phyloP scores from a whole-genome alignment of 805 yeast genomes.

The Wickerhamomyces bovis region DNA sequence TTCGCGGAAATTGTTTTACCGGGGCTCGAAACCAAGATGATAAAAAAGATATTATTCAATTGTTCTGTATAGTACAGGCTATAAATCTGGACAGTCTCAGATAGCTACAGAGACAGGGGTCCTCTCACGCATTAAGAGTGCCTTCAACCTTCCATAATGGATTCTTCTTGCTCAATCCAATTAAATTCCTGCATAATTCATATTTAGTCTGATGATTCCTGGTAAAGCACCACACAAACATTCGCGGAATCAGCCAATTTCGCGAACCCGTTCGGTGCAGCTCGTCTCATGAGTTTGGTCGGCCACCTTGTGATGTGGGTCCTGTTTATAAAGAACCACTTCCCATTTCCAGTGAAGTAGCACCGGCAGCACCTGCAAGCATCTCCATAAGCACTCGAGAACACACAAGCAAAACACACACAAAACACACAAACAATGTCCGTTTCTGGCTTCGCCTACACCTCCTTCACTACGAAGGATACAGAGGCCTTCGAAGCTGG shows the following conservation, averaged over 20 bases:
- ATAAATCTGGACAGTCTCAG: background rate
- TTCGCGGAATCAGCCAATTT: background rate
- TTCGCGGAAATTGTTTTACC: background rate
- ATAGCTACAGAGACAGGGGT: no score
- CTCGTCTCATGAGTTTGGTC: background rate
- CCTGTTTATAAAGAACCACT: background rate
- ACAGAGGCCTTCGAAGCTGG: slow-evolving; percentile 39
- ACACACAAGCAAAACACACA: background rate
- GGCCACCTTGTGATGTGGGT: background rate
- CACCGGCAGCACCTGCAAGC: background rate
- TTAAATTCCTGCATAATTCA: background rate
- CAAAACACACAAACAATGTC: slow-evolving; percentile 16
- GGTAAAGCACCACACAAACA: background rate
- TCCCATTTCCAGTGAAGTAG: background rate
- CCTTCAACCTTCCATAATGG: no score
- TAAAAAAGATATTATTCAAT: no score
- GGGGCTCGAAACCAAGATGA: background rate
- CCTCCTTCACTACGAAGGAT: slow-evolving; percentile 55
- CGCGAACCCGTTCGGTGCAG: background rate
- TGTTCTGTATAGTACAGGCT: background rate
- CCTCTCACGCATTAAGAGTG: no score
- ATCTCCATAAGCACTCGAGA: no score
- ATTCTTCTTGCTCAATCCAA: background rate
- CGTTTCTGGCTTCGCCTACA: slow-evolving; percentile 41
- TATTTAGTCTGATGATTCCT: background rate